Evolutionary conservation across 352 stramenopile genomes (phyloP).

Genomic region (Globisporangium acanthophoron): DNA sequence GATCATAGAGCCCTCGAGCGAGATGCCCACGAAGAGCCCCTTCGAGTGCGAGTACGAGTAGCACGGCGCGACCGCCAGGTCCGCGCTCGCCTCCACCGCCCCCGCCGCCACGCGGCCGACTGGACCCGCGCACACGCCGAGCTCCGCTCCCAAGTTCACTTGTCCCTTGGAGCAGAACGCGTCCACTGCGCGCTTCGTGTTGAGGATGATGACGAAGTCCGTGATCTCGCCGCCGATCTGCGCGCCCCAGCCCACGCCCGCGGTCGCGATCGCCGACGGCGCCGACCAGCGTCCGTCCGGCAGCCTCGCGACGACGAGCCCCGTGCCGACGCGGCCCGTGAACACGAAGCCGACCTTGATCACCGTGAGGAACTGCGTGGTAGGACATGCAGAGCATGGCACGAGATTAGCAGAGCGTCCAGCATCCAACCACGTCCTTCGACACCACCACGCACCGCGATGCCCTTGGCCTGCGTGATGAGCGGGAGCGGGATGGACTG

Average conservation of each 20-base stretch:
- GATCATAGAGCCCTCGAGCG: slow-evolving; percentile 87
- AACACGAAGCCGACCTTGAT: slow-evolving; percentile 89
- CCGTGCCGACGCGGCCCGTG: slow-evolving; percentile 84
- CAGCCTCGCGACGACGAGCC: slow-evolving; percentile 90
- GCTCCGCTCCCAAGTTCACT: slow-evolving; percentile 88
- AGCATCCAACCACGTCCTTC: neutral
- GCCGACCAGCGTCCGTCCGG: slow-evolving; percentile 93
- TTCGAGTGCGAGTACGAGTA: slow-evolving; percentile 92
- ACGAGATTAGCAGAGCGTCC: neutral
- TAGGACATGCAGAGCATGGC: neutral
- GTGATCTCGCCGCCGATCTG: slow-evolving; percentile 91
- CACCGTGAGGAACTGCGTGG: slow-evolving; percentile 84
- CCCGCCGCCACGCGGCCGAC: slow-evolving; percentile 85
- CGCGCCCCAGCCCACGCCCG: slow-evolving; percentile 86
- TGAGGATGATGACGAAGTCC: slow-evolving; percentile 93
- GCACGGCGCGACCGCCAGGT: slow-evolving; percentile 80
- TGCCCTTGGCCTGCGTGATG: slow-evolving; percentile 84
- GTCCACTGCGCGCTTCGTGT: slow-evolving; percentile 82
- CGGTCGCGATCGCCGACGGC: slow-evolving; percentile 92
- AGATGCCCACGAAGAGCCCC: slow-evolving; percentile 87
- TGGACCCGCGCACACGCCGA: slow-evolving; percentile 84
- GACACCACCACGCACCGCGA: slow-evolving; percentile 48
- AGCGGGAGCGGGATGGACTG: slow-evolving; percentile 87
- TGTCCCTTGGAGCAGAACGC: slow-evolving; percentile 84
- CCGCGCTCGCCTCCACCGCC: slow-evolving; percentile 63